phyloP scores from a whole-genome alignment of 2,329 filamentous ascomycete genomes.

The Rutstroemia sp. region DNA sequence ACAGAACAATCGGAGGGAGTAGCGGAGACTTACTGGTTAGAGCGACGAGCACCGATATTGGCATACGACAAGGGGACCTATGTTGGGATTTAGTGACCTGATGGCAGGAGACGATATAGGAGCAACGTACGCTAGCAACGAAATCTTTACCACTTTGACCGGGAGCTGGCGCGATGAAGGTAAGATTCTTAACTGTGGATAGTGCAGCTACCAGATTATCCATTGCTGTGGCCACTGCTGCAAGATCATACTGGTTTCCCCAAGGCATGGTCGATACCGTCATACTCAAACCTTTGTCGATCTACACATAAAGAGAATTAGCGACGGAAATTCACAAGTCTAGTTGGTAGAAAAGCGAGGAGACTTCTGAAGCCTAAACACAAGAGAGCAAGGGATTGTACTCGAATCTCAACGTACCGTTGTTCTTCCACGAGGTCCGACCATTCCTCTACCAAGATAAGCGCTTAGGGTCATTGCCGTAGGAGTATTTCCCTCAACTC shows the following conservation, averaged over 20 bases:
- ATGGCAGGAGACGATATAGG: background rate
- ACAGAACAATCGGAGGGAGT: too few species aligned
- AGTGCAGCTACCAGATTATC: conserved; percentile 51
- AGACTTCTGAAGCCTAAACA: background rate
- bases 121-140: conserved; percentile 39
- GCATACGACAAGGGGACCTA: conserved; percentile 23
- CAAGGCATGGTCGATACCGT: conserved; percentile 48
- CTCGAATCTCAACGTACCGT: conserved; percentile 26
- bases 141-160: conserved; percentile 48
- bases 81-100: background rate
- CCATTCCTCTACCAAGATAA: conserved; percentile 57
- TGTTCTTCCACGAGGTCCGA: conserved; percentile 49
- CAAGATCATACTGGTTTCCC: conserved; percentile 47
- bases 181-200: conserved; percentile 44
- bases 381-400: background rate
- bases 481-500: conserved; percentile 43
- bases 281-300: conserved; percentile 50
- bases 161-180: conserved; percentile 46
- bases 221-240: conserved; percentile 57
- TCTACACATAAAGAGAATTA: conserved; percentile 22
- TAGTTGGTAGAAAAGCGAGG: background rate
- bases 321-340: background rate
- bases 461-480: conserved; percentile 39
- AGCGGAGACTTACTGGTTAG: conserved; percentile 15
- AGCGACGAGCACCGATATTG: conserved; percentile 21